Conservation (phyloP, 768 basidiomycete species). For the Phlebiopsis flavidoalba region DNA sequence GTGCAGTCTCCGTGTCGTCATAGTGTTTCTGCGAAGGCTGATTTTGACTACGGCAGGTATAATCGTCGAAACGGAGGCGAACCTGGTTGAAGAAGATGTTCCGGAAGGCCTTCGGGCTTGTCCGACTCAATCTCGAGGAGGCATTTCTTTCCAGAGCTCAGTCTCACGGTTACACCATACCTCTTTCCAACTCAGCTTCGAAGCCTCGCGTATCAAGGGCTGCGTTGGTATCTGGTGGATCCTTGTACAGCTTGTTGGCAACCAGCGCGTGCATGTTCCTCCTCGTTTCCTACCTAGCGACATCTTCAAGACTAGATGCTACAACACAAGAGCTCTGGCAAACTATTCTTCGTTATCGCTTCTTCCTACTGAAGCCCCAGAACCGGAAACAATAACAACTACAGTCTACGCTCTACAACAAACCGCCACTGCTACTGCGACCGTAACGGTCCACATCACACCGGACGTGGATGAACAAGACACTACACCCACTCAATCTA, state of each 20-base stretch:
- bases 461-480: background rate
- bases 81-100: background rate
- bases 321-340: background rate
- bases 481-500: background rate
- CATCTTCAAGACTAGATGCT: constrained; percentile 11
- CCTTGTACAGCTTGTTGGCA: background rate
- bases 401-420: constrained; percentile 9
- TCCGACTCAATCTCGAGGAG: constrained; percentile 54
- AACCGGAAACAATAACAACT: constrained; percentile 32
- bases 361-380: constrained; percentile 14
- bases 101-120: constrained; percentile 40
- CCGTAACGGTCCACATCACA: background rate
- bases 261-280: background rate
- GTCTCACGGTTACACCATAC: constrained; percentile 24
- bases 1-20: constrained; percentile 32
- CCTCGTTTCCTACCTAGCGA: constrained; percentile 11
- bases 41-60: background rate
- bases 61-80: background rate
- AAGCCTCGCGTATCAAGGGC: background rate
- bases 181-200: background rate
- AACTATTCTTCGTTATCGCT: constrained; percentile 15
- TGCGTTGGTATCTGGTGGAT: background rate
- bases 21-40: background rate
- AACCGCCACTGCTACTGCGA: constrained; percentile 12
- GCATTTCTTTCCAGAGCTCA: constrained; percentile 54